These are phyloP conservation scores for Colletotrichum nymphaeae DNA, from an alignment of 2,329 filamentous ascomycete genomes.

Conservation along the genomic window DNA sequence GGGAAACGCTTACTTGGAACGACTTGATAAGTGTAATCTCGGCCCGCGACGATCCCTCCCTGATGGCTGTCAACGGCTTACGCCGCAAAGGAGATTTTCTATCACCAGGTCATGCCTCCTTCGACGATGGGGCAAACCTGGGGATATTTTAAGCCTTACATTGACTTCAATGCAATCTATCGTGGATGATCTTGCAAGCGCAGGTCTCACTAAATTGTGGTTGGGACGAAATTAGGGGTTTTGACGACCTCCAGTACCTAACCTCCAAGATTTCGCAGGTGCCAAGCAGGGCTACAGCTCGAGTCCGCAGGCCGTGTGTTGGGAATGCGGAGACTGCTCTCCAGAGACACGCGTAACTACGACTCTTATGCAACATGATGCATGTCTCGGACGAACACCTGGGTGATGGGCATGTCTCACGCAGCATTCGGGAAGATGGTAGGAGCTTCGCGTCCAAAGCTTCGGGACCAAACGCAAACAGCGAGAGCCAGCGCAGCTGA, in stretches of 20 bases:
- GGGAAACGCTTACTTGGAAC: not conserved
- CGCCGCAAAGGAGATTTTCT: not conserved
- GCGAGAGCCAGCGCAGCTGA: not conserved
- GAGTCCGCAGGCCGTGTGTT: not conserved
- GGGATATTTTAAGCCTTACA: not conserved
- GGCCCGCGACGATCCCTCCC: not conserved
- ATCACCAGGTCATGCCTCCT: no score
- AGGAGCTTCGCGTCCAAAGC: not conserved
- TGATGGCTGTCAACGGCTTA: not conserved
- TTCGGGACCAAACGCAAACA: not conserved
- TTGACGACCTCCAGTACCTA: not conserved
- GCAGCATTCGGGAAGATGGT: not conserved
- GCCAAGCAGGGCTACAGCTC: not conserved
- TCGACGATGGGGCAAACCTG: not conserved
- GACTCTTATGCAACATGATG: not conserved
- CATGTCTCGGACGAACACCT: constrained; percentile 5
- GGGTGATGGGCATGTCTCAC: not conserved
- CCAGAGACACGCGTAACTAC: not conserved
- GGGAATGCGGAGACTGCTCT: not conserved
- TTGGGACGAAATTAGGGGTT: constrained; percentile 4
- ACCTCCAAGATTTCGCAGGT: not conserved
- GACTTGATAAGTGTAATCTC: not conserved
- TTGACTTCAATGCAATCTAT: not conserved
- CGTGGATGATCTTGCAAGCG: not conserved
- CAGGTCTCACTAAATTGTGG: not conserved